Evolutionary conservation across 495 filamentous ascomycete species (phyloP), one percentile per base, ranked within the genome.

Genomic region (Hapsidospora chrysogenum): DNA sequence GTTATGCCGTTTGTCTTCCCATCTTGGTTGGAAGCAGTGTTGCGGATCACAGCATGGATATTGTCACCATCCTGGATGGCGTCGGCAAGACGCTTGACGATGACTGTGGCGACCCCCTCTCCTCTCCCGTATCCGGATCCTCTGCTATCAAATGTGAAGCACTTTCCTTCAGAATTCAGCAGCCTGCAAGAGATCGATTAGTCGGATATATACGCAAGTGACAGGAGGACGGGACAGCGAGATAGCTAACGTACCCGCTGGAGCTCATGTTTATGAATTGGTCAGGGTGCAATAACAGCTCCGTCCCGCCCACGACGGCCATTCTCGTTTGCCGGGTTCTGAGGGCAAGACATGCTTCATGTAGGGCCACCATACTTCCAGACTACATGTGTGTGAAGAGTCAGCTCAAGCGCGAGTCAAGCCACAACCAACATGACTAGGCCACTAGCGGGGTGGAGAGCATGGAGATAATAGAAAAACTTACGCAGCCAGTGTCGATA

Each of bases 111-210:
- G 15, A 72, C 39, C 6, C 57, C 72, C 38, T 80, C 74, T 3
- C 53, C 75, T 4, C 72, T 50, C 0, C 43, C 67, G 47, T 70
- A 78, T 1, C 74, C 75, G 45, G 72, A 40, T 4, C 36, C 41
- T 2, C 30, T 11, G 3, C n/a, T 15, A 16, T 40, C 37, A 29
- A 70, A 79, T 1, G 60, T 57, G 22, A 60, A 49, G 31, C 57
- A 74, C 1, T 30, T 45, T 2, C 47, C 47, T 23, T 48, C 42
- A 4, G 18, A 15, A n/a, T 23, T 35, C 13, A 43, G 29, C 7
- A 43, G 29, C 13, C 36, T 35, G 4, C 54, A n/a, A 60, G n/a
- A n/a, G n/a, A 17, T 66, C 59, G 2, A 49, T 48, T 10, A 18
- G 41, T 22, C 43, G 40, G 3, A 68, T 29, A 9, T 53, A 58